These are phyloP conservation scores for Cyberlindnera xishuangbannaensis DNA, from an alignment of 805 yeast genomes.

Conservation along the genomic window DNA sequence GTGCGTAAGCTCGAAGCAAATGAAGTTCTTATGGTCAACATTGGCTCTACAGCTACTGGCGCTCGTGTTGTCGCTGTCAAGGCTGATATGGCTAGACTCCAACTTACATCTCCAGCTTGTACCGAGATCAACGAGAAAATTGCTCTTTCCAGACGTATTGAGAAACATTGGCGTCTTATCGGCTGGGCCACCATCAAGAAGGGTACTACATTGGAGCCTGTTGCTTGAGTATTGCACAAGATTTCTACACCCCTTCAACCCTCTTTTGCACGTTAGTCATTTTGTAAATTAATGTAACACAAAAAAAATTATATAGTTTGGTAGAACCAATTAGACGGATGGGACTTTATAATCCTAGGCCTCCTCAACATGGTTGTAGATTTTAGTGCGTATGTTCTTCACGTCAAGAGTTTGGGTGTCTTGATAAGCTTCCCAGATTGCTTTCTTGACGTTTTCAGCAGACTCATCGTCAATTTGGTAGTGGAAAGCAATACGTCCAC, in stretches of 20 bases:
- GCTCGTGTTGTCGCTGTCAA: conserved; percentile 97
- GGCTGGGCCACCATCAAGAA: conserved; percentile 99
- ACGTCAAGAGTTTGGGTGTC: conserved; percentile 12
- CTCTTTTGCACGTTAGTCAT: too few species aligned
- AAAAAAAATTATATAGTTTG: too few species aligned
- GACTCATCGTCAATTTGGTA: conserved; percentile 21
- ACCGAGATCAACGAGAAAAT: conserved; percentile 97
- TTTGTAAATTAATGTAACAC: too few species aligned
- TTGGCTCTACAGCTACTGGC: conserved; percentile 99
- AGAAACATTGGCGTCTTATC: conserved; percentile 98
- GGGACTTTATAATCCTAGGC: too few species aligned
- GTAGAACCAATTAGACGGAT: too few species aligned
- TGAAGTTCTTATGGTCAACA: conserved; percentile 97
- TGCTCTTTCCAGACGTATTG: conserved; percentile 97
- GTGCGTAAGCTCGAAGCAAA: conserved; percentile 91
- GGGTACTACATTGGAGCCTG: conserved; percentile 83
- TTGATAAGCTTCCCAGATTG: conserved; percentile 35
- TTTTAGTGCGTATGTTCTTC: conserved; percentile 6
- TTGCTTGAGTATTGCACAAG: conserved; percentile 1
- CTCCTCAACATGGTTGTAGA: conserved; percentile 8
- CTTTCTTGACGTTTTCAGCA: conserved; percentile 22
- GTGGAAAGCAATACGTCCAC: conserved; percentile 67
- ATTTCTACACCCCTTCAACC: too few species aligned
- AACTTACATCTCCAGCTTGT: conserved; percentile 97
- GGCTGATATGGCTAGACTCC: conserved; percentile 98